These are phyloP conservation scores for Periglandula ipomoeae DNA, from an alignment of 2,329 filamentous ascomycete species.

Conservation along the genomic window DNA sequence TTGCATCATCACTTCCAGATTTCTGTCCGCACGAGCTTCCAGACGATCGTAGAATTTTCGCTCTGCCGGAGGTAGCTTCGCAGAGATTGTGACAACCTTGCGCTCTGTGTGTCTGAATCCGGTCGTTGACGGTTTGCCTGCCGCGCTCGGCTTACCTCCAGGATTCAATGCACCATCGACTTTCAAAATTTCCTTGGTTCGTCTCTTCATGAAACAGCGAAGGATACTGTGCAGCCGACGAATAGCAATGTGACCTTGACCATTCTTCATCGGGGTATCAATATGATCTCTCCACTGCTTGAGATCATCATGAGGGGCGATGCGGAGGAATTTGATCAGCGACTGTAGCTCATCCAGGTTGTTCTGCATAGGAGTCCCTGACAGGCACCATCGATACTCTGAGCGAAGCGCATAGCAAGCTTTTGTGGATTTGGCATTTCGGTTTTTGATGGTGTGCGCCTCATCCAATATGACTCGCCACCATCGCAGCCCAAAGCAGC, in stretches of 20 bases:
- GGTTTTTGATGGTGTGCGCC: slow-evolving; percentile 97
- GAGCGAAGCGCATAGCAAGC: slow-evolving; percentile 78
- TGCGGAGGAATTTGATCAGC: slow-evolving; percentile 82
- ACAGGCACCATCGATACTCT: slow-evolving; percentile 92
- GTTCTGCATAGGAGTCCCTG: slow-evolving; percentile 96
- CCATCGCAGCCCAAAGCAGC: slow-evolving; percentile 89
- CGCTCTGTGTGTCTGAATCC: slow-evolving; percentile 88
- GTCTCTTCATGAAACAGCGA: slow-evolving; percentile 95
- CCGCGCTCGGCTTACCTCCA: slow-evolving; percentile 52
- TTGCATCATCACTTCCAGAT: slow-evolving; percentile 81
- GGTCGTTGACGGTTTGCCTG: slow-evolving; percentile 44
- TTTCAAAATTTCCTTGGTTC: slow-evolving; percentile 94
- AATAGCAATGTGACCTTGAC: slow-evolving; percentile 82
- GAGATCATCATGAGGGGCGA: slow-evolving; percentile 83
- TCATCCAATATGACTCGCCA: slow-evolving; percentile 93
- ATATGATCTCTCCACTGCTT: slow-evolving; percentile 87
- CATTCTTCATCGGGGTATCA: slow-evolving; percentile 79
- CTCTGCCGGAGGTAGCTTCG: slow-evolving; percentile 72
- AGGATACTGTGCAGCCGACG: slow-evolving; percentile 75
- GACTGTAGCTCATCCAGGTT: slow-evolving; percentile 95
- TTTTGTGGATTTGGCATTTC: slow-evolving; percentile 90
- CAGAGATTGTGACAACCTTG: slow-evolving; percentile 72
- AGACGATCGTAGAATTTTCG: slow-evolving; percentile 77
- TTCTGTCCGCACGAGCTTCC: slow-evolving; percentile 75
- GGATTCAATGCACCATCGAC: slow-evolving; percentile 72